Evolutionary conservation across 257 asterid genomes (phyloP).

Genomic region (Nicotiana sylvestris): DNA sequence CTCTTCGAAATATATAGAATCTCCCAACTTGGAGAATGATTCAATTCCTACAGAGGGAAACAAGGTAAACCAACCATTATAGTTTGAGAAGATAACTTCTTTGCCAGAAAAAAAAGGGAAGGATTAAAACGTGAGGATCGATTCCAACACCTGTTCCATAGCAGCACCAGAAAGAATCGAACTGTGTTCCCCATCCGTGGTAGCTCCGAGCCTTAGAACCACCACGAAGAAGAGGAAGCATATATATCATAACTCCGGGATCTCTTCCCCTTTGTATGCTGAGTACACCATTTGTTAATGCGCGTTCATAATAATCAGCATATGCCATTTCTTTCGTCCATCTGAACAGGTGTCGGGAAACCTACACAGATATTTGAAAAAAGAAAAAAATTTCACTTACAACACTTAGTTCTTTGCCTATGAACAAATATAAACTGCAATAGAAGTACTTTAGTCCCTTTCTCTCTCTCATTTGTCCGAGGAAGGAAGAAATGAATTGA

Average conservation of each 20-base stretch:
- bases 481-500: too few species aligned
- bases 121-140: background rate
- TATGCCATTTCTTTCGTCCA: slow-evolving; percentile 90
- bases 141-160: slow-evolving; percentile 71
- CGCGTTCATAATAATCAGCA: slow-evolving; percentile 89
- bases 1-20: slow-evolving; percentile 87
- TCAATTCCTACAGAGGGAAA: slow-evolving; percentile 49
- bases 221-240: slow-evolving; percentile 78
- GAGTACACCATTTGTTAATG: slow-evolving; percentile 82
- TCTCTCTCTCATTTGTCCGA: background rate
- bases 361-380: slow-evolving; percentile 34
- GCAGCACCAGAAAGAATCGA: slow-evolving; percentile 87
- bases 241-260: slow-evolving; percentile 88
- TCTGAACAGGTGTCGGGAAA: slow-evolving; percentile 73
- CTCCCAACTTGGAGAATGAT: slow-evolving; percentile 90
- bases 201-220: slow-evolving; percentile 70
- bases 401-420: background rate
- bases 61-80: background rate
- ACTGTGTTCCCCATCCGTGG: slow-evolving; percentile 81
- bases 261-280: slow-evolving; percentile 86
- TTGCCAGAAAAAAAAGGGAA: background rate
- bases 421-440: background rate
- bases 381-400: background rate
- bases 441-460: background rate
- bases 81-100: background rate